Evolutionary conservation across 2,329 filamentous ascomycete genomes (phyloP).

Genomic region (Truncatella angustata): DNA sequence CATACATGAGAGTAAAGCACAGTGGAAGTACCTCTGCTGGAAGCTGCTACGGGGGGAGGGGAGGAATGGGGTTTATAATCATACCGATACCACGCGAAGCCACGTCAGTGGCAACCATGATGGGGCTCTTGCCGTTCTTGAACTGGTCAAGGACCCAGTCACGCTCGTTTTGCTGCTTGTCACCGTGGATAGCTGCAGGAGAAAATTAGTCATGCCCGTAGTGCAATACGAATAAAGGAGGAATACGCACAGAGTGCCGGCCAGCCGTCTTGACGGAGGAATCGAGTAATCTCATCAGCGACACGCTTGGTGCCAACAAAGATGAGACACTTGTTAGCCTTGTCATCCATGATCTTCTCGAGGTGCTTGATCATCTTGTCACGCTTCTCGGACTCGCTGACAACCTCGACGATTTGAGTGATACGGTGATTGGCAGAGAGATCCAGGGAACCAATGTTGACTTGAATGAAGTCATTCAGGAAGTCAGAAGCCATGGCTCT

Average conservation of each 20-base stretch:
- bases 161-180: slow-evolving; percentile 99
- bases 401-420: slow-evolving; percentile 95
- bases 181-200: slow-evolving; percentile 83
- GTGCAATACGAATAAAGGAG: slow-evolving; percentile 42
- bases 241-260: slow-evolving; percentile 80
- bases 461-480: slow-evolving; percentile 94
- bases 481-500: slow-evolving; percentile 88
- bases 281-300: slow-evolving; percentile 95
- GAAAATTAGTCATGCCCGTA: slow-evolving; percentile 33
- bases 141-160: slow-evolving; percentile 99
- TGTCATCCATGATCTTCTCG: slow-evolving; percentile 97
- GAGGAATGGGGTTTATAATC: slow-evolving; percentile 55
- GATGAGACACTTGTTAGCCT: slow-evolving; percentile 90
- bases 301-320: slow-evolving; percentile 95
- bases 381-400: slow-evolving; percentile 95
- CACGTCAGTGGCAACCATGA: slow-evolving; percentile 99
- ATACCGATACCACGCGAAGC: slow-evolving; percentile 99
- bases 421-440: slow-evolving; percentile 97
- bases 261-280: slow-evolving; percentile 97
- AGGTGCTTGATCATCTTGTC: slow-evolving; percentile 96
- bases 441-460: slow-evolving; percentile 97
- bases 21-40: slow-evolving; percentile 54
- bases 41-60: slow-evolving; percentile 45
- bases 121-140: slow-evolving; percentile 98
- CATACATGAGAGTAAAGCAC: slow-evolving; percentile 92